phyloP scores from a whole-genome alignment of 2,329 filamentous ascomycete genomes.

The Monilinia fructicola region DNA sequence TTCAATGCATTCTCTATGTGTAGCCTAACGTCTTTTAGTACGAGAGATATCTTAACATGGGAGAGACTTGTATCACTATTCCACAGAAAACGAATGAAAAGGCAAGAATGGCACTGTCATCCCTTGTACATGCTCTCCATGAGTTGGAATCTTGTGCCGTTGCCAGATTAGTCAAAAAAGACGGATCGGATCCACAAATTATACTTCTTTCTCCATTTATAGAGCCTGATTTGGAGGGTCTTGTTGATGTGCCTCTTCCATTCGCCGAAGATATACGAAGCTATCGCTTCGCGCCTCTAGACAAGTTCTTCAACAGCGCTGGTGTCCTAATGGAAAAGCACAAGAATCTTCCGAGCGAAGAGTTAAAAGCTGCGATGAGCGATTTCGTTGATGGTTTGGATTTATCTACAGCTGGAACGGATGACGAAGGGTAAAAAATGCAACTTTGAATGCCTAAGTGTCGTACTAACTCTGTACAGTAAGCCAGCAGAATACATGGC shows the following conservation, averaged over 20 bases:
- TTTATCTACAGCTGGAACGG: slow-evolving; percentile 65
- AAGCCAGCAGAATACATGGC: slow-evolving; percentile 66
- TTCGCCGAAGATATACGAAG: slow-evolving; percentile 88
- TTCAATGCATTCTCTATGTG: not conserved
- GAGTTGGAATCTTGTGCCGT: slow-evolving; percentile 85
- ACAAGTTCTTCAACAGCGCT: slow-evolving; percentile 82
- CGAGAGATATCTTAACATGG: slow-evolving; percentile 82
- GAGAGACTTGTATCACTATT: slow-evolving; percentile 74
- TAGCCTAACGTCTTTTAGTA: slow-evolving; percentile 53
- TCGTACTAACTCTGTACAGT: slow-evolving; percentile 38
- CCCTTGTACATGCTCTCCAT: slow-evolving; percentile 81
- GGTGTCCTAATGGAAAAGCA: slow-evolving; percentile 80
- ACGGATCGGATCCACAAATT: slow-evolving; percentile 73
- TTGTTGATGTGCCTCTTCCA: slow-evolving; percentile 86
- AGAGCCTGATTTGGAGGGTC: slow-evolving; percentile 75
- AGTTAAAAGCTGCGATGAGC: slow-evolving; percentile 78
- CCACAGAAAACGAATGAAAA: slow-evolving; percentile 77
- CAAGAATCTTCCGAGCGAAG: slow-evolving; percentile 73
- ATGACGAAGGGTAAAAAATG: slow-evolving; percentile 69
- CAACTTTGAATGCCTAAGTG: slow-evolving; percentile 18
- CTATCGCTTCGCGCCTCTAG: slow-evolving; percentile 90
- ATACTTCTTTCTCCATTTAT: slow-evolving; percentile 78
- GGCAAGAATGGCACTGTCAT: slow-evolving; percentile 81
- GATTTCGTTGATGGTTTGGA: slow-evolving; percentile 95
- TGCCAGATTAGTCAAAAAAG: slow-evolving; percentile 80